Evolutionary conservation across 139 green algal genomes (phyloP).

Genomic region (Chlamydomonas incerta): DNA sequence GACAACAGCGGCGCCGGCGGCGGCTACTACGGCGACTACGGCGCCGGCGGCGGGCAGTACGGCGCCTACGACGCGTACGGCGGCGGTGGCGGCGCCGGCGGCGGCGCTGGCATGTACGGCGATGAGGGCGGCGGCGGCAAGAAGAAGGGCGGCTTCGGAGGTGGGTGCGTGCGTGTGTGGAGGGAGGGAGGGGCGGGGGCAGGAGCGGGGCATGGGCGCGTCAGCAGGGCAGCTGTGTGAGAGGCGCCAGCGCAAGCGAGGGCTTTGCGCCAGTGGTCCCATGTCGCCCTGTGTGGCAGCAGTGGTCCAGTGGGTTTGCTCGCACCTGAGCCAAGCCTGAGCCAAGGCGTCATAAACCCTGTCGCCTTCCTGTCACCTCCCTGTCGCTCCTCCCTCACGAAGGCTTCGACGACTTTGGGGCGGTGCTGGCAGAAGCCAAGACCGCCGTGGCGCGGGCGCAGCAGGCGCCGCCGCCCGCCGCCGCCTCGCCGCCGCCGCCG

Average conservation of each 20-base stretch:
- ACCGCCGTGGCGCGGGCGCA: not conserved
- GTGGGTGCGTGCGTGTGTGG: not conserved
- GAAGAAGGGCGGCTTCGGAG: conserved; percentile 44
- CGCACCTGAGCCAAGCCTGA: too few species aligned
- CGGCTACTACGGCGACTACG: conserved; percentile 8
- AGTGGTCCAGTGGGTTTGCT: too few species aligned
- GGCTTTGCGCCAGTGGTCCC: too few species aligned
- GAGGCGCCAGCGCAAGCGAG: too few species aligned
- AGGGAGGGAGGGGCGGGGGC: not conserved
- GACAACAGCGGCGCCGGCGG: not conserved
- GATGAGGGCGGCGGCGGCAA: not conserved
- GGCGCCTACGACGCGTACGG: conserved; percentile 13
- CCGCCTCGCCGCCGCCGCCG: too few species aligned
- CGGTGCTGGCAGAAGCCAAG: conserved; percentile 32
- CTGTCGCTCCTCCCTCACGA: not conserved
- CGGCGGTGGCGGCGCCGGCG: conserved; percentile 14
- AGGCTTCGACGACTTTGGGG: conserved; percentile 48
- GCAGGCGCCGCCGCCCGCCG: not conserved
- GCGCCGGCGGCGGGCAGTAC: not conserved
- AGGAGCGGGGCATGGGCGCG: too few species aligned
- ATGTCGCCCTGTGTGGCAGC: too few species aligned
- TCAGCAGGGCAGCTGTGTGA: too few species aligned
- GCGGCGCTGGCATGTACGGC: not conserved
- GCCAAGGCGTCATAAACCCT: too few species aligned
- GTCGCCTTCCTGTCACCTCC: too few species aligned